phyloP scores from a whole-genome alignment of 305 asterid genomes.

The Striga hermonthica region DNA sequence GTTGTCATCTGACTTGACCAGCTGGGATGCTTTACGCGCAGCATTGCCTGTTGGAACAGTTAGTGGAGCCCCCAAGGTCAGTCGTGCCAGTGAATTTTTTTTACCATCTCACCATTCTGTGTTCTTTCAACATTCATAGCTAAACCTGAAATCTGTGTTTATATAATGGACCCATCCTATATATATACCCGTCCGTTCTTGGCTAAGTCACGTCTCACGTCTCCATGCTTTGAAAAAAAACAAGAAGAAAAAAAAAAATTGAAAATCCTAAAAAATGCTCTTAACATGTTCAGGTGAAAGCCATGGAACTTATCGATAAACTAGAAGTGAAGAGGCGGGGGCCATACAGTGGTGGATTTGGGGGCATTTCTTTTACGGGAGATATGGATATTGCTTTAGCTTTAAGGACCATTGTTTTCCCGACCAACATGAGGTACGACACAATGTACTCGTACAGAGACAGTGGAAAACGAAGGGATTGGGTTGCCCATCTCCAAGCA shows the following conservation, averaged over 20 bases:
- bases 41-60: constrained; percentile 99
- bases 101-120: neutral
- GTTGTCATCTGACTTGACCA: constrained; percentile 59
- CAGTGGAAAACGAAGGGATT: constrained; percentile 52
- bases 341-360: constrained; percentile 95
- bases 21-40: constrained; percentile 96
- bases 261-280: no score
- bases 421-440: constrained; percentile 60
- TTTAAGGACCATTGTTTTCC: constrained; percentile 84
- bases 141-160: no score
- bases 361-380: constrained; percentile 84
- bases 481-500: constrained; percentile 92
- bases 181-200: no score
- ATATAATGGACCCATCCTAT: no score
- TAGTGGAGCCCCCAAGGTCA: constrained; percentile 99
- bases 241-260: no score
- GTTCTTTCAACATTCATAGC: neutral
- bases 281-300: constrained; percentile 60
- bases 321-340: constrained; percentile 85
- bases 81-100: constrained; percentile 22
- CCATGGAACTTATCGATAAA: constrained; percentile 88
- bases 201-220: no score
- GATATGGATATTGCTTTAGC: constrained; percentile 94
- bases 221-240: no score
- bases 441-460: constrained; percentile 76